Percentiles rank a stretch among this genome's conserved stretches.
Conservation (phyloP, 75 land plant species). For the Adiantum capillusveneris region DNA sequence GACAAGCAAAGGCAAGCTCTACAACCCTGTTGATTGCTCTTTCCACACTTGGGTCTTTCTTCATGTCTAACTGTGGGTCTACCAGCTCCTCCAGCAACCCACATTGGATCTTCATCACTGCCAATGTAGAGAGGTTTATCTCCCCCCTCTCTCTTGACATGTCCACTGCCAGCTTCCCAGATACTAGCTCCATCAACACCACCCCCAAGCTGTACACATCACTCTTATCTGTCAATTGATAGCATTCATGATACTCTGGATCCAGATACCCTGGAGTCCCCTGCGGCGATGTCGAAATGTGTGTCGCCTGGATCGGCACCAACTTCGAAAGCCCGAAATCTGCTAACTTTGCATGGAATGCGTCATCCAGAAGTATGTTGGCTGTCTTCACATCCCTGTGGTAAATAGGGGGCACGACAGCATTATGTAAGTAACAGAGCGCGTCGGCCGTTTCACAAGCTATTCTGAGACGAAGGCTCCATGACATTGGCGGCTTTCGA, state of each 20-base stretch:
- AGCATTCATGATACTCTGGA: constrained; percentile 23
- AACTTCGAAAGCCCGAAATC: constrained; percentile 59
- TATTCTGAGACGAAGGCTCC: constrained; percentile 19
- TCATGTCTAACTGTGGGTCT: constrained; percentile 10
- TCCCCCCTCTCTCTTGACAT: constrained; percentile 9
- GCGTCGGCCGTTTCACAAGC: constrained; percentile 29
- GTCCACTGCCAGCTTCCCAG: constrained; percentile 15
- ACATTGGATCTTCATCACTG: constrained; percentile 11
- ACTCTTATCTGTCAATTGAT: constrained; percentile 17
- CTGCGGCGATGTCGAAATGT: constrained; percentile 18
- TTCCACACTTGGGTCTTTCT: not conserved
- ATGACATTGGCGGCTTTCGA: constrained; percentile 7
- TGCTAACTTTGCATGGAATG: constrained; percentile 45
- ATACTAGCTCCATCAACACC: constrained; percentile 21
- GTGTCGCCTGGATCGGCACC: constrained; percentile 1
- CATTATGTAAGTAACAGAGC: constrained; percentile 21
- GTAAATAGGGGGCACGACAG: constrained; percentile 23
- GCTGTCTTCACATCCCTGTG: constrained; percentile 63
- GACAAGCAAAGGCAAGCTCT: constrained; percentile 77
- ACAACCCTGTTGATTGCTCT: constrained; percentile 39
- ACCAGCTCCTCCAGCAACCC: constrained; percentile 14
- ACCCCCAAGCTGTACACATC: constrained; percentile 32
- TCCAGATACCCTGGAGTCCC: constrained; percentile 24
- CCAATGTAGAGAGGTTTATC: constrained; percentile 2
- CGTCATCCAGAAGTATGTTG: constrained; percentile 41